Percentiles rank a stretch among this genome's conserved stretches.
phyloP scores from a whole-genome alignment of 1,284 basidiomycete species.

The Ustilago loliicola region DNA sequence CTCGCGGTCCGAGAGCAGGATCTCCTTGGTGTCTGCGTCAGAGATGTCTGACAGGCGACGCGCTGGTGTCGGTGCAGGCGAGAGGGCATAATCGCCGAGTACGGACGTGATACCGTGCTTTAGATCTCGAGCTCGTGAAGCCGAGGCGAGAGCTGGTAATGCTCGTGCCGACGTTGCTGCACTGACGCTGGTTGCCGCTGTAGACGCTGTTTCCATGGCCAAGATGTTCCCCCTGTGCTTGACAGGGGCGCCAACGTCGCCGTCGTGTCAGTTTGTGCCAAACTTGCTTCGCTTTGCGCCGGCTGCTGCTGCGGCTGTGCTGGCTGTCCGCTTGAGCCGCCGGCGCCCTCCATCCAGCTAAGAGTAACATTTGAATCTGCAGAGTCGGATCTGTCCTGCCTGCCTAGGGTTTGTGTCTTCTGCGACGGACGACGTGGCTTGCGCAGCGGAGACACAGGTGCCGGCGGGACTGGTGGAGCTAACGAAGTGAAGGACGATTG shows the following conservation, averaged over 20 bases:
- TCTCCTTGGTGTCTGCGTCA: slow-evolving; percentile 33
- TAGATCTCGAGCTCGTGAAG: background rate
- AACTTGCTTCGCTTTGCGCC: background rate
- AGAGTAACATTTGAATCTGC: slow-evolving; percentile 1
- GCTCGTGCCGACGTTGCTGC: background rate
- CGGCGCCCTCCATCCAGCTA: background rate
- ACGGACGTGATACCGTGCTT: background rate
- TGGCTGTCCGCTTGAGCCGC: background rate
- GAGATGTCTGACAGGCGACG: slow-evolving; percentile 23
- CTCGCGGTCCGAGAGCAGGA: slow-evolving; percentile 33
- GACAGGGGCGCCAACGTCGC: background rate
- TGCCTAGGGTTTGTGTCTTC: background rate
- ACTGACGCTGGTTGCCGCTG: slow-evolving; percentile 18
- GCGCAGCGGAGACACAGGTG: slow-evolving; percentile 35
- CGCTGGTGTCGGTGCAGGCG: slow-evolving; percentile 10
- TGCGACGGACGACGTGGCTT: slow-evolving; percentile 12
- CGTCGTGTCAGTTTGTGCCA: slow-evolving; percentile 3
- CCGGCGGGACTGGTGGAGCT: slow-evolving; percentile 21
- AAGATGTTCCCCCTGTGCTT: slow-evolving; percentile 5
- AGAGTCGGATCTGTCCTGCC: slow-evolving; percentile 15
- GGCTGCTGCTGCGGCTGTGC: background rate
- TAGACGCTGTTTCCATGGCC: background rate
- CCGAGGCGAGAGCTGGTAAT: background rate
- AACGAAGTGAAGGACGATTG: slow-evolving; percentile 30
- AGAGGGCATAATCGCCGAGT: background rate